Evolutionary conservation across 345 rosid genomes (phyloP), one percentile per base, ranked within the genome.

Genomic region (Citrus reticulata): DNA sequence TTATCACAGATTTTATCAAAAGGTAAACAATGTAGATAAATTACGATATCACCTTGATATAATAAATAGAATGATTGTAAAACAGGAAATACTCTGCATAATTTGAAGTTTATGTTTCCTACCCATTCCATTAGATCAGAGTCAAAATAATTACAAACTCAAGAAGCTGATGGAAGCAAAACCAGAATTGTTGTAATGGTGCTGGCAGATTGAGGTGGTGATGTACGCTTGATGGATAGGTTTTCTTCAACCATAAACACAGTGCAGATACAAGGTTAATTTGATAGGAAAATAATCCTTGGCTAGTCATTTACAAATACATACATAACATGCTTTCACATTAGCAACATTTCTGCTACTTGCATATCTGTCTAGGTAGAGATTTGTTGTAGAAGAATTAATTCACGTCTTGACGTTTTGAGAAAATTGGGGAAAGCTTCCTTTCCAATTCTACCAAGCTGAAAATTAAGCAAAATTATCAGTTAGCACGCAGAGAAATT

Each of bases 381-480:
- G 5, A 51, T 66, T 66, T 13, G 10, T 7, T 32, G 54, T 25
- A 57, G 39, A 32, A 49, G 9, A 32, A 63, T 20, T 24, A 25
- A 20, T 17, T 61, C 61, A 46, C 20, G 25, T 54, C 75, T 77
- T 49, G 78, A 71, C 49, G 86, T 83, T 84, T 87, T 10, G 92
- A 81, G 77, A 92, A 91, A 70, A 87, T 80, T 7, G 96, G 94
- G 68, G 85, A 51, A 42, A 93, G 95, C 88, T 84, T 89, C 93
- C 89, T 95, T 90, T 95, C 95, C 67, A 93, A 83, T 76, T 92
- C 96, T 72, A 91, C 78, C 79, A 95, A 87, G 74, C 99, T 95
- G 95, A 46, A 81, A 79, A 68, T 62, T 72, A 51, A 80, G 11
- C 5, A 60, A 22, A 75, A 76, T 35, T 46, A 55, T 27, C 5